Conservation (phyloP, 495 filamentous ascomycete species). For the Penicillium cataractarum region DNA sequence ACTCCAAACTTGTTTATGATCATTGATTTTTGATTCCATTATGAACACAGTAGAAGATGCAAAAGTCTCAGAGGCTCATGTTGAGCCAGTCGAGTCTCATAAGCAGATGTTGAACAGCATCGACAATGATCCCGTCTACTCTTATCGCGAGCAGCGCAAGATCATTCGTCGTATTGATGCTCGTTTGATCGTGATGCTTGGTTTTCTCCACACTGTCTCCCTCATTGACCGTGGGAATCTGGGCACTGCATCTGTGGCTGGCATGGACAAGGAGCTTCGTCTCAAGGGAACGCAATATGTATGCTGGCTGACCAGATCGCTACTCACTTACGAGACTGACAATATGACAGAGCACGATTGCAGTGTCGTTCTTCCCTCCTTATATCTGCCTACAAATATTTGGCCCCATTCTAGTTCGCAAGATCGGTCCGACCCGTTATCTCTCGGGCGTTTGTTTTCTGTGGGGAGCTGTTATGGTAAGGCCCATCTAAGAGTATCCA, state of each 20-base stretch:
- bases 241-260: slow-evolving; percentile 19
- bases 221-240: slow-evolving; percentile 27
- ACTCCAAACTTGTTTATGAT: not conserved
- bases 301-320: not conserved
- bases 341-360: slow-evolving; percentile 19
- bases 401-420: slow-evolving; percentile 25
- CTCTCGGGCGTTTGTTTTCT: slow-evolving; percentile 30
- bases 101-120: slow-evolving; percentile 8
- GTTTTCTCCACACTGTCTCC: slow-evolving; percentile 23
- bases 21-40: not conserved
- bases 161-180: slow-evolving; percentile 24
- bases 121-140: slow-evolving; percentile 21
- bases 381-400: slow-evolving; percentile 27
- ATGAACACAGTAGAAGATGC: not conserved
- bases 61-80: slow-evolving; percentile 6
- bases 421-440: slow-evolving; percentile 22
- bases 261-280: slow-evolving; percentile 23
- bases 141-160: slow-evolving; percentile 20
- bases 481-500: slow-evolving; percentile 17
- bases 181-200: slow-evolving; percentile 25
- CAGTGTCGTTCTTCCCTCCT: slow-evolving; percentile 28
- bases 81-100: slow-evolving; percentile 10
- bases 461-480: slow-evolving; percentile 51
- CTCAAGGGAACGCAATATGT: slow-evolving; percentile 27
- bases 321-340: not conserved